Conservation (phyloP, 139 green algal genomes). For the Haematococcus sp. region DNA sequence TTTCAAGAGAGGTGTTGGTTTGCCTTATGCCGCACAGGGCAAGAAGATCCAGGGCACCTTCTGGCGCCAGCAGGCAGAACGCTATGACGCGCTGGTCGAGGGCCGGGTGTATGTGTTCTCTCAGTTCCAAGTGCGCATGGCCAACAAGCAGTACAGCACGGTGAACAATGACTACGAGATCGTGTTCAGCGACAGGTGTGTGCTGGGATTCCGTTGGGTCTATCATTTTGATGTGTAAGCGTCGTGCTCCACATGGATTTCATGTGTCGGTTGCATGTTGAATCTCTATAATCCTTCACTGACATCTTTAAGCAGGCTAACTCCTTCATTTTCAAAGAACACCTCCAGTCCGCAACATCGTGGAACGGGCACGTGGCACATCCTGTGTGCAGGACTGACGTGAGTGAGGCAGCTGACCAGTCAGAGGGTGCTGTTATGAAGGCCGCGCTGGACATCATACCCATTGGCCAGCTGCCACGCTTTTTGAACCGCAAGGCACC, state of each 20-base stretch:
- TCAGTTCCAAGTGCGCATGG: conserved; percentile 39
- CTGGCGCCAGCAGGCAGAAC: conserved; percentile 56
- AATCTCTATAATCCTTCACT: no score
- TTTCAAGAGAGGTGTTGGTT: neutral
- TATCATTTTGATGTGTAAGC: neutral
- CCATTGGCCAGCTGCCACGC: conserved; percentile 61
- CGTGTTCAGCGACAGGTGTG: conserved; percentile 60
- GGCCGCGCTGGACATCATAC: conserved; percentile 57
- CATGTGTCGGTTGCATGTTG: neutral
- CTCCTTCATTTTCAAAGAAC: no score
- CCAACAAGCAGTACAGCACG: conserved; percentile 73
- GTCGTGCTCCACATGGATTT: neutral
- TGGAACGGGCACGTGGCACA: no score
- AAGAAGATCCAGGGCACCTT: conserved; percentile 74
- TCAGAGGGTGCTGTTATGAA: conserved; percentile 39
- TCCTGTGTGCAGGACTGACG: conserved; percentile 42
- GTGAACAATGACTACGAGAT: conserved; percentile 80
- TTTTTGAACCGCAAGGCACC: conserved; percentile 60
- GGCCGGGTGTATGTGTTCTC: conserved; percentile 48
- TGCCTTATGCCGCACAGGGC: conserved; percentile 54
- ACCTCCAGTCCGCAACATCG: no score
- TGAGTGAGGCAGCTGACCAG: conserved; percentile 67
- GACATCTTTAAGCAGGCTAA: no score
- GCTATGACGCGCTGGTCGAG: conserved; percentile 47
- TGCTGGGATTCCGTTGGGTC: no score